Evolutionary conservation across 768 basidiomycete species (phyloP).

Genomic region (Tephrocybe rancida): DNA sequence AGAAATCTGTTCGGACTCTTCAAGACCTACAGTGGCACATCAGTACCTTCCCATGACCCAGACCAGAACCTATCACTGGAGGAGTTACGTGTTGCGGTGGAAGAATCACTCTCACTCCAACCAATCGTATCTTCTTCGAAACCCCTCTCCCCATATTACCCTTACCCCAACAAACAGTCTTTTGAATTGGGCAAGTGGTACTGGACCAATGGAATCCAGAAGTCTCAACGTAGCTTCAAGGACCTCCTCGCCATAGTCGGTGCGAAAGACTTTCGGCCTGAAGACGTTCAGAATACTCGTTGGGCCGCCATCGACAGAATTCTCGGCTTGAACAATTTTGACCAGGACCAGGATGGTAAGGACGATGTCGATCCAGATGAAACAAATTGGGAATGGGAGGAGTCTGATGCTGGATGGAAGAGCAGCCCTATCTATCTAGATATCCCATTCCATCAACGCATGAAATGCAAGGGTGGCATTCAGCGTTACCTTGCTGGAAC

Average conservation of each 20-base stretch:
- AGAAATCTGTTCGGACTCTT: too few relatives aligned
- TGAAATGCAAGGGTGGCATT: constrained; percentile 4
- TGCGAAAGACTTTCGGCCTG: background rate
- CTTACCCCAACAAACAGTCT: constrained; percentile 9
- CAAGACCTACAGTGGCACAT: too few relatives aligned
- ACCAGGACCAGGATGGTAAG: too few relatives aligned
- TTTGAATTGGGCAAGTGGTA: constrained; percentile 1
- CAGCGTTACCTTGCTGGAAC: background rate
- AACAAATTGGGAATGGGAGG: background rate
- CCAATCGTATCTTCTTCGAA: too few relatives aligned
- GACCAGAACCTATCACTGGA: too few relatives aligned
- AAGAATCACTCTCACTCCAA: too few relatives aligned
- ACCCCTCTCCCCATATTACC: background rate
- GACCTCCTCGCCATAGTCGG: constrained; percentile 9
- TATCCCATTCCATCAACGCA: constrained; percentile 11
- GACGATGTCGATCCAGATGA: too few relatives aligned
- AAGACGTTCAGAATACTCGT: too few relatives aligned
- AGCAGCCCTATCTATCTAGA: constrained; percentile 1
- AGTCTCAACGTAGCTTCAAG: constrained; percentile 8
- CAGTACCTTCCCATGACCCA: too few relatives aligned
- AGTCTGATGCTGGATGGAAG: constrained; percentile 20
- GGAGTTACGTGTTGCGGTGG: too few relatives aligned
- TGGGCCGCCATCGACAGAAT: too few relatives aligned
- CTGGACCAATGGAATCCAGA: constrained; percentile 3
- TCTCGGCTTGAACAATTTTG: background rate